Evolutionary conservation across 352 stramenopile genomes (phyloP), one percentile per base, ranked within the genome.

Genomic region (Phytophthora sp.): DNA sequence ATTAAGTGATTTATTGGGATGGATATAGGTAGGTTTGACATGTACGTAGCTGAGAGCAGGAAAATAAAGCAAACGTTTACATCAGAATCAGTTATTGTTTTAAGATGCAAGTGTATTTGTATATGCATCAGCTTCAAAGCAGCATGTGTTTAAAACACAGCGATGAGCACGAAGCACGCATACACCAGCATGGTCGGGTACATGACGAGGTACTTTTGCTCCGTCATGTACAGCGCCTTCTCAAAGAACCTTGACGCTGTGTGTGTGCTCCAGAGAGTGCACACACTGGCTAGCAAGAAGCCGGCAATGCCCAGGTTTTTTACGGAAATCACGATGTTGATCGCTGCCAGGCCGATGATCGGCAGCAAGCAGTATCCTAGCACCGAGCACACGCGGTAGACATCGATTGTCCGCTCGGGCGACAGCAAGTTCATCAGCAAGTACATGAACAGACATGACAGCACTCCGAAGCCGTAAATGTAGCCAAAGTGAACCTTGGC

Each of bases 381-480:
- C 54, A 99, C 95, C 6, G 84, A 98, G 46, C 91, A 95, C 21
- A 98, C 94, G 24, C 84, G 93, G 77, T 96, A 98, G 54, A 98
- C 88, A 62, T 94, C 92, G 60, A 99, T 96, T 7, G 82, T 88
- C 23, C 82, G 80, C 31, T 91, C 74, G 1, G 84, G 79, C 21
- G 88, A 93, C 56, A 99, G 86, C 21, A 99, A 74, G 80, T 99
- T 99, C 64, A 99, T 86, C 30, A 99, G 83, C 31, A 98, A 56
- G 49, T 97, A 98, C 84, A 99, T 96, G 63, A 93, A 92, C 18
- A 99, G 49, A 72, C 95, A 99, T 44, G 96, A 98, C 60, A 98
- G 91, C n/a, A 99, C 71, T 24, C 96, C 95, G 75, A 99, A 99
- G 42, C 96, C 96, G 78, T 99, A 99, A 61, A 99, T 99, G 77